Base-by-base conservation (phyloP, 2,329 filamentous ascomycete species). In the Stagonosporopsis rhizophila region DNA sequence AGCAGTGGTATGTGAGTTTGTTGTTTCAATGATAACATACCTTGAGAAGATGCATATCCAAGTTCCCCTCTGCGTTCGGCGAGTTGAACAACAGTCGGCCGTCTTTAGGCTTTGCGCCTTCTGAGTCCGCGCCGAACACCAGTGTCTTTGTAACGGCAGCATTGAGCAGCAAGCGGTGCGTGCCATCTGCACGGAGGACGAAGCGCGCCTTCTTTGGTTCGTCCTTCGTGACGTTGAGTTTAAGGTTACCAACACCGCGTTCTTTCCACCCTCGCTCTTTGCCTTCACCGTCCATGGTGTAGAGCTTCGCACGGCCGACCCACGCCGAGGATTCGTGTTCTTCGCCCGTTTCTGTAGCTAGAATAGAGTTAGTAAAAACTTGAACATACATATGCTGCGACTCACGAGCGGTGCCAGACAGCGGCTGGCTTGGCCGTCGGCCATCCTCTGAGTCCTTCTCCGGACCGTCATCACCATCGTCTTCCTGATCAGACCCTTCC, bases 121-220 rank as follows among this genome's bases (percentile, higher is more conserved):
- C 73, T 4, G 78, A 71, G 60, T 92, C 86, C 58, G 91, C 88
- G 58, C 92, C 88, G 69, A 96, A 91, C 40, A 87, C 86, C 84
- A 96, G 90, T 5, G 87, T 85, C 54, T 90, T 89, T 57, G 92
- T 85, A 56, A 98, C 83, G 1, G 88, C 86, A 1, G 90, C 91
- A 77, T 98, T 98, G 46, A 98, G 81, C 59, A 96, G 88, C 50
- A 98, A 87, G 20, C 92, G 86, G 68, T 93, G 87, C 1, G 91
- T 95, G 58, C 92, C 92, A 69, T 97, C 93, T 64, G 96, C 92
- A 17, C 94, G 89, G 87, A 97, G 92, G 59, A 98, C 85, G 63
- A 98, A 85, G 38, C 94, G 89, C 22, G 89, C 84, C 58, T 79
- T 81, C 52, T 53, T 85, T 57, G 62, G 75, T 19, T 66, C 64